Base-by-base conservation (phyloP, 495 filamentous ascomycete genomes). In the Talaromyces trachyspermus region DNA sequence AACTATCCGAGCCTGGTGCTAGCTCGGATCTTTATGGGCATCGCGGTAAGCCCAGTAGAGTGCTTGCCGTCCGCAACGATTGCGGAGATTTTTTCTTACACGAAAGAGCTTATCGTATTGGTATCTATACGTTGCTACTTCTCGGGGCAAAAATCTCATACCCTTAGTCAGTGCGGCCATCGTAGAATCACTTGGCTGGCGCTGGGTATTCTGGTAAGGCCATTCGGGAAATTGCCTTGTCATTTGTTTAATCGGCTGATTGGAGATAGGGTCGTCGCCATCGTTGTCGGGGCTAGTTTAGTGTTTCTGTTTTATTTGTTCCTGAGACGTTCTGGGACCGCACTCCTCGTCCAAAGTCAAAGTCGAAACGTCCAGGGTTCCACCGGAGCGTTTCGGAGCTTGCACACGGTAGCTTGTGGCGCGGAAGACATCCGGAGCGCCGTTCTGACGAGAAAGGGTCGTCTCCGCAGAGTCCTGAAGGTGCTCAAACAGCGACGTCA, bases 291-390 rank as follows among this genome's bases (percentile, higher is more conserved):
- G 0, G 79, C 84, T 43, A 86, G 85, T 51, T 75, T 85, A 33
- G 56, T 76, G 7, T 63, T 94, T 1, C 69, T 96, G 1, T 95
- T 95, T 71, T 98, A 47, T 95, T 95, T 55, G 86, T 95, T 5
- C 92, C 92, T 0, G 92, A 98, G 65, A 95, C 90, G 0, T 95
- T 95, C 56, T 96, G 92, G 92, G 89, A 96, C 57, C 76, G 92
- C 17, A 83, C 83, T 2, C 91, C 90, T 2, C 69, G 75, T 33
- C 76, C 86, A 55, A 78, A 77, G 50, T 63, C 63, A 44, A 64
- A 51, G n/a, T 51, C 57, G 0, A 68, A 65, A 41, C 60, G 61
- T n/a, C 62, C 66, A 1, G 49, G 56, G 30, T 40, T 62, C 7
- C 57, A 62, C 19, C 60, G 62, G 5, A 70, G 60, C n/a, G 55